Conservation (phyloP, 2,329 filamentous ascomycete species). For the Monascus ruber region DNA sequence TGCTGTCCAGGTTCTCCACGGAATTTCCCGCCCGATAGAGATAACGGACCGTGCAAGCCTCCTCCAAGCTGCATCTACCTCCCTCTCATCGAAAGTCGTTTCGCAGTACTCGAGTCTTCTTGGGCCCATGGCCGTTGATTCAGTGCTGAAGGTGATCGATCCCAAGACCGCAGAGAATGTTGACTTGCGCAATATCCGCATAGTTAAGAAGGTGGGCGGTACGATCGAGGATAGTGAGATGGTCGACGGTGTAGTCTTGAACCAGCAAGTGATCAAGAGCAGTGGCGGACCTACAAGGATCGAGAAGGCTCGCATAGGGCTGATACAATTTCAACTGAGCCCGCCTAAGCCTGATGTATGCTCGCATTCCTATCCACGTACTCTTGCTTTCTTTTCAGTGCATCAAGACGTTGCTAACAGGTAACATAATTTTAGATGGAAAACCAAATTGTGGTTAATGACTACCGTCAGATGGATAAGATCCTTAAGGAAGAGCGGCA, state of each 20-base stretch:
- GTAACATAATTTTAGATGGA: conserved; percentile 58
- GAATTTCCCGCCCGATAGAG: conserved; percentile 90
- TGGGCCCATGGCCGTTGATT: conserved; percentile 96
- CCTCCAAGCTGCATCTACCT: conserved; percentile 92
- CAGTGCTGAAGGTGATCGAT: conserved; percentile 91
- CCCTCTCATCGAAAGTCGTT: conserved; percentile 96
- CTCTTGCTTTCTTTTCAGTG: neutral
- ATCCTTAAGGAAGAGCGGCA: conserved; percentile 98
- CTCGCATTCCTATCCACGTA: conserved; percentile 6
- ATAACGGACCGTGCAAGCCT: conserved; percentile 80
- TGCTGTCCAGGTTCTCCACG: conserved; percentile 79
- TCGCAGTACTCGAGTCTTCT: conserved; percentile 91
- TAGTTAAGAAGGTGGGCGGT: conserved; percentile 94
- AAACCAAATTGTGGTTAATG: conserved; percentile 97
- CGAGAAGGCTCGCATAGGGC: conserved; percentile 92
- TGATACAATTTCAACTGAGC: conserved; percentile 98
- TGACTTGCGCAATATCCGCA: conserved; percentile 89
- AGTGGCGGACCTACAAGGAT: conserved; percentile 82
- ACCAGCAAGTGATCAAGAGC: conserved; percentile 86
- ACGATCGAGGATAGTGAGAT: conserved; percentile 98
- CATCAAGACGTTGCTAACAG: conserved; percentile 8
- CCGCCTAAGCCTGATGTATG: conserved; percentile 90
- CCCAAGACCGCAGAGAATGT: conserved; percentile 92
- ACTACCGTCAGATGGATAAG: conserved; percentile 99
- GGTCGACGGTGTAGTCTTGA: conserved; percentile 85